Evolutionary conservation across 192 early-diverging fungal species (phyloP).

Genomic region (Linnemannia schmuckeri): DNA sequence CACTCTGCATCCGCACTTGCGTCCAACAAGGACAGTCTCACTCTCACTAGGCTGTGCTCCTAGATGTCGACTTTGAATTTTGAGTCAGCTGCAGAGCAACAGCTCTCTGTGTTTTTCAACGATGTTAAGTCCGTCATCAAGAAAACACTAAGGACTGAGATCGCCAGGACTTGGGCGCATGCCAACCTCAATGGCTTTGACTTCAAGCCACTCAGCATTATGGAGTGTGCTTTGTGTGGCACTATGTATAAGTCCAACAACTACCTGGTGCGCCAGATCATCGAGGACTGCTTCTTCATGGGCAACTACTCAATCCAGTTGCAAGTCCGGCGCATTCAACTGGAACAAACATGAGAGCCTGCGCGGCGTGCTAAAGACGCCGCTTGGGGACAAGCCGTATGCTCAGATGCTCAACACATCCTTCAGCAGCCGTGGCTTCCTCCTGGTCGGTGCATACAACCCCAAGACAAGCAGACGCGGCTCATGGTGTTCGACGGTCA

Average conservation of each 20-base stretch:
- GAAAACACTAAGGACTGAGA: background rate
- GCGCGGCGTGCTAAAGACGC: background rate
- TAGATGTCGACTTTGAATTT: background rate
- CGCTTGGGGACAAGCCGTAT: background rate
- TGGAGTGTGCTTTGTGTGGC: constrained; percentile 13
- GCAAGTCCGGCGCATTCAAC: background rate
- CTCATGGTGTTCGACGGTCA: constrained; percentile 12
- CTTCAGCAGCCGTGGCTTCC: constrained; percentile 8
- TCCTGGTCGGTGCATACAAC: constrained; percentile 4
- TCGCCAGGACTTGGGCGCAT: background rate
- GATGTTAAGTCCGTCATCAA: constrained; percentile 10
- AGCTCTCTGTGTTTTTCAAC: background rate
- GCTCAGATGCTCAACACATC: constrained; percentile 6
- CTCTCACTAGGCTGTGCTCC: background rate
- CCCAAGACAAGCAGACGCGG: constrained; percentile 7
- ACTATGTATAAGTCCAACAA: constrained; percentile 2
- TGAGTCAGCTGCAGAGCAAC: background rate
- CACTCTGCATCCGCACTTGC: too few species aligned
- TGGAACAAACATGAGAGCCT: constrained; percentile 6
- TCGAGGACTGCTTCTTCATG: constrained; percentile 14
- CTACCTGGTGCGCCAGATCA: constrained; percentile 17
- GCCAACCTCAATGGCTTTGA: constrained; percentile 11
- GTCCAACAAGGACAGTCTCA: too few species aligned
- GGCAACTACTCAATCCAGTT: background rate
- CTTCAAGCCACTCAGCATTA: constrained; percentile 8